phyloP scores from a whole-genome alignment of 805 yeast genomes.

The Wickerhamia fluorescens region DNA sequence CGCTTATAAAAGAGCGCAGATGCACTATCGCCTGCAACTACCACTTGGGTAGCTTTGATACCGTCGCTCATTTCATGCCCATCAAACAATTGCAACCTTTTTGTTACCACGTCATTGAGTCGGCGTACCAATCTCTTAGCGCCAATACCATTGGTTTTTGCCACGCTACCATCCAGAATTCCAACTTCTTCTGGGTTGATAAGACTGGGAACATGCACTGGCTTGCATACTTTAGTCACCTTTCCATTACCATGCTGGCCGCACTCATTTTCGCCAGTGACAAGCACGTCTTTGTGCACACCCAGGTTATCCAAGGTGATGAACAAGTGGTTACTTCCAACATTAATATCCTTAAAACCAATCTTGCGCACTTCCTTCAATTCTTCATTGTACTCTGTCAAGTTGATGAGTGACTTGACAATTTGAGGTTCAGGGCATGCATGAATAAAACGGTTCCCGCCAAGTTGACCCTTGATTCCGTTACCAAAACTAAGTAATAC shows the following conservation, averaged over 20 bases:
- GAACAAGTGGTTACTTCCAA: constrained; percentile 62
- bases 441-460: constrained; percentile 69
- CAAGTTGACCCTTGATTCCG: constrained; percentile 82
- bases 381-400: constrained; percentile 51
- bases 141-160: neutral
- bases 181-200: constrained; percentile 45
- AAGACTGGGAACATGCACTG: constrained; percentile 46
- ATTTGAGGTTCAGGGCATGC: constrained; percentile 62
- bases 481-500: constrained; percentile 65
- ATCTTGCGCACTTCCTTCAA: constrained; percentile 35
- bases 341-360: constrained; percentile 44
- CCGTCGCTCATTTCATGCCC: constrained; percentile 17
- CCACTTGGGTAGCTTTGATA: constrained; percentile 40
- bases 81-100: constrained; percentile 39
- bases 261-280: constrained; percentile 78
- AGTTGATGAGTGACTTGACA: constrained; percentile 40
- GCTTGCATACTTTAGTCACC: constrained; percentile 49
- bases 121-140: constrained; percentile 22
- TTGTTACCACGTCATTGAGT: constrained; percentile 25
- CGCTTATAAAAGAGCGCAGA: constrained; percentile 57
- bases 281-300: constrained; percentile 47
- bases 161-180: constrained; percentile 4
- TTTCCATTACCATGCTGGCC: constrained; percentile 88
- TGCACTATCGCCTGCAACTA: constrained; percentile 55
- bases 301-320: constrained; percentile 47